Evolutionary conservation across 352 stramenopile genomes (phyloP).

Genomic region (Pythium dissotocum): DNA sequence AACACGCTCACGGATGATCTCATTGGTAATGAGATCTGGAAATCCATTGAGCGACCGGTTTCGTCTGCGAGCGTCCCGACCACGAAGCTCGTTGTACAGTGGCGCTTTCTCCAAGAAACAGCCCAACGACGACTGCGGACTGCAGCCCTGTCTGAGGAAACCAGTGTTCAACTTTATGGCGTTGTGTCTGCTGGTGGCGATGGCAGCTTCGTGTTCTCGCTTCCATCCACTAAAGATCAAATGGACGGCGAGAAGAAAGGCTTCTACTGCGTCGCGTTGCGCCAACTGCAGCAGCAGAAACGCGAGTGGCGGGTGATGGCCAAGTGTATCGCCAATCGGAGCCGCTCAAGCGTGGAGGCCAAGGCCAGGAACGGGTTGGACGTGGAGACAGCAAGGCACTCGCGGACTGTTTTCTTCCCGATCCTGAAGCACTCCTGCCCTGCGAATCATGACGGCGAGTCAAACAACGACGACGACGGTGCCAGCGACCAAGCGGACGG

Average conservation of each 20-base stretch:
- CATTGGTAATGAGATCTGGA: conserved; percentile 14
- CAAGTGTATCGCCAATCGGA: conserved; percentile 12
- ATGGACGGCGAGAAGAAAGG: neutral
- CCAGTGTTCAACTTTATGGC: conserved; percentile 23
- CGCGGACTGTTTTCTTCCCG: conserved; percentile 7
- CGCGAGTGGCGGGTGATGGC: conserved; percentile 20
- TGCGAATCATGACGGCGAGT: neutral
- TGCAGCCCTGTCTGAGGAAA: neutral
- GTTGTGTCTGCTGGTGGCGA: neutral
- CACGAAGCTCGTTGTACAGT: conserved; percentile 7
- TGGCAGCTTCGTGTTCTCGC: conserved; percentile 22
- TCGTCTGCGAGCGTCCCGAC: conserved; percentile 2
- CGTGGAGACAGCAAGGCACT: neutral
- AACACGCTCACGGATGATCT: conserved; percentile 9
- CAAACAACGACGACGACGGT: neutral
- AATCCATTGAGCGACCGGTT: neutral
- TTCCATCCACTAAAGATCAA: conserved; percentile 2
- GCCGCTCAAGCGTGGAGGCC: neutral
- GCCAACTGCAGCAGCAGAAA: conserved; percentile 14
- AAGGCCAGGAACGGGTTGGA: neutral
- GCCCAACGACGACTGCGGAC: neutral
- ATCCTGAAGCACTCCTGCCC: neutral
- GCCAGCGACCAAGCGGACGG: neutral
- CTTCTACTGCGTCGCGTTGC: conserved; percentile 22
- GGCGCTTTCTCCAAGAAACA: conserved; percentile 14